Conservation (phyloP, 2,329 filamentous ascomycete genomes). For the Talaromyces sp. region DNA sequence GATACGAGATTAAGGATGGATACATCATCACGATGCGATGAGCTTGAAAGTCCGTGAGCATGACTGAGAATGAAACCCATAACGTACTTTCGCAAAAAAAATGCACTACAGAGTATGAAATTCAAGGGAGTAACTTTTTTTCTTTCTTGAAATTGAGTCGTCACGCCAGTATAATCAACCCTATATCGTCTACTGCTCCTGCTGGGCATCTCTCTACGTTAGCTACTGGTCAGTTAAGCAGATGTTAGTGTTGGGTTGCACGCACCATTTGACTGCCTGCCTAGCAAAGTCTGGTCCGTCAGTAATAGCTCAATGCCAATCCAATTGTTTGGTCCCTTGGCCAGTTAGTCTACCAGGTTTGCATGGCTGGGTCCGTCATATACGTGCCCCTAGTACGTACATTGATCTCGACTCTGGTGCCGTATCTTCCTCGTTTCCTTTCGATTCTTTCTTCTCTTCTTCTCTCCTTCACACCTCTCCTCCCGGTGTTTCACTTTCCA, state of each 20-base stretch:
- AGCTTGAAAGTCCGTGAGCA: neutral
- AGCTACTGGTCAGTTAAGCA: neutral
- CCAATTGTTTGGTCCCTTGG: neutral
- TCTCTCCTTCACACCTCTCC: constrained; percentile 8
- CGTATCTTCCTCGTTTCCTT: constrained; percentile 18
- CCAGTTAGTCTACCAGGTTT: neutral
- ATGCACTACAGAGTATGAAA: too few relatives aligned
- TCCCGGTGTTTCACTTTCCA: neutral
- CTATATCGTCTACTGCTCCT: neutral
- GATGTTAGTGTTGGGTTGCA: neutral
- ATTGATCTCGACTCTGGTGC: constrained; percentile 3
- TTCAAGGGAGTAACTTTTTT: too few relatives aligned
- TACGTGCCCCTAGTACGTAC: neutral
- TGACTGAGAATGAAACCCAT: neutral
- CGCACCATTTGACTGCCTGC: neutral
- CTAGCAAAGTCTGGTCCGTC: neutral
- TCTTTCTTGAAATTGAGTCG: neutral
- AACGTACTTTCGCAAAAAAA: neutral
- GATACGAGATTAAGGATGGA: neutral
- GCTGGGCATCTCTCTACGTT: neutral
- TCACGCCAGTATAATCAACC: neutral
- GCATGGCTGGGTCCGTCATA: neutral
- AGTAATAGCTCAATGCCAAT: neutral
- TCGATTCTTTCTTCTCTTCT: constrained; percentile 23
- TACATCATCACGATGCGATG: neutral